Percentiles rank a stretch among this genome's conserved stretches.
phyloP scores from a whole-genome alignment of 768 basidiomycete species.

The Lactarius akahatsu region DNA sequence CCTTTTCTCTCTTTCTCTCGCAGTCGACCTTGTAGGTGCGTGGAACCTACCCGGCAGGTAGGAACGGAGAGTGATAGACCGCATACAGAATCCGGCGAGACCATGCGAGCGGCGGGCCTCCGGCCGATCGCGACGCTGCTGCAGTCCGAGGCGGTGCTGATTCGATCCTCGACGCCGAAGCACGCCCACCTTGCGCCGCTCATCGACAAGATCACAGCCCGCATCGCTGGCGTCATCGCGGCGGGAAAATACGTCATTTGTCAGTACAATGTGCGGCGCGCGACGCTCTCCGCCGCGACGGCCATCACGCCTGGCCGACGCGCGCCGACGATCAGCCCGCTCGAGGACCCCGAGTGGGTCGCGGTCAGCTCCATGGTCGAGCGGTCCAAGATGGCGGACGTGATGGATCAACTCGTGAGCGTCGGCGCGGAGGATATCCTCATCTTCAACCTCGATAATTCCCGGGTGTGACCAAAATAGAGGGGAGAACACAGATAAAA shows the following conservation, averaged over 20 bases:
- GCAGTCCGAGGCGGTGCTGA: constrained; percentile 86
- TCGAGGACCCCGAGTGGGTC: constrained; percentile 86
- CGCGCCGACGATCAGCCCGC: constrained; percentile 81
- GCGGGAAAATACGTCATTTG: constrained; percentile 84
- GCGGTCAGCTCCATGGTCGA: constrained; percentile 92
- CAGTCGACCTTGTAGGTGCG: constrained; percentile 94
- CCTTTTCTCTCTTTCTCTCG: background rate
- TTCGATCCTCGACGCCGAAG: constrained; percentile 70
- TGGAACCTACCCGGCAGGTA: constrained; percentile 18
- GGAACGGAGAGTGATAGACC: too few relatives aligned
- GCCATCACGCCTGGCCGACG: constrained; percentile 83
- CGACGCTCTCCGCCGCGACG: constrained; percentile 58
- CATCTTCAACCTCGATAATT: constrained; percentile 89
- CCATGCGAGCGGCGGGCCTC: constrained; percentile 97
- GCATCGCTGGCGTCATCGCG: constrained; percentile 90
- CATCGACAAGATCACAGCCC: constrained; percentile 76
- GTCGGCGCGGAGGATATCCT: constrained; percentile 90
- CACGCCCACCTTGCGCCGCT: constrained; percentile 61
- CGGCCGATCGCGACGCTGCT: constrained; percentile 91
- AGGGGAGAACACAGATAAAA: background rate
- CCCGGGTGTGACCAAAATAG: constrained; percentile 61
- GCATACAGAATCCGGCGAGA: constrained; percentile 79
- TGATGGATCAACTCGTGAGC: constrained; percentile 84
- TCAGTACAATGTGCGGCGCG: constrained; percentile 86
- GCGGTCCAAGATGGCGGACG: constrained; percentile 70